phyloP scores from a whole-genome alignment of 2,329 filamentous ascomycete species.

The Exophiala oligosperma region DNA sequence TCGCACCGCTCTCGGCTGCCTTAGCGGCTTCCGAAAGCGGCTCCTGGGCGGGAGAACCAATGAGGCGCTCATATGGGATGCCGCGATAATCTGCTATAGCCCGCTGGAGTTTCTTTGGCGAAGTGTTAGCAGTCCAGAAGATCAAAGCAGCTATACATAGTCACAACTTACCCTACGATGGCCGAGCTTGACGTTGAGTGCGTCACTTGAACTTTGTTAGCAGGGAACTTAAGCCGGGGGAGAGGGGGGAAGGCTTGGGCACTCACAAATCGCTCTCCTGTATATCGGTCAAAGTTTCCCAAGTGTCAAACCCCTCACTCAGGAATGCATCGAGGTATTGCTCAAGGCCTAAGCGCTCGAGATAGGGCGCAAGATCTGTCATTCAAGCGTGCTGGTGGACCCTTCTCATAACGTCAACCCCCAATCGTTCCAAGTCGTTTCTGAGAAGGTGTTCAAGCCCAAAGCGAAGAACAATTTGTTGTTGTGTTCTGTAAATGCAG shows the following conservation, averaged over 20 bases:
- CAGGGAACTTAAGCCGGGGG: not conserved
- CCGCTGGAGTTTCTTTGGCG: slow-evolving; percentile 71
- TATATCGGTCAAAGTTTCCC: slow-evolving; percentile 81
- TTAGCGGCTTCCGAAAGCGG: slow-evolving; percentile 37
- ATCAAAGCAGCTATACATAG: not conserved
- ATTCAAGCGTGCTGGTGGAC: slow-evolving; percentile 41
- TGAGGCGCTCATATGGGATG: slow-evolving; percentile 51
- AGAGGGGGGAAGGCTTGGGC: too few species aligned
- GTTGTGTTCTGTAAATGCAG: too few species aligned
- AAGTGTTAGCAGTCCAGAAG: slow-evolving; percentile 8
- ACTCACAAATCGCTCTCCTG: slow-evolving; percentile 78
- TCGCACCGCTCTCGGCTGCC: slow-evolving; percentile 37
- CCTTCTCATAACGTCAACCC: too few species aligned
- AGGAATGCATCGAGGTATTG: slow-evolving; percentile 74
- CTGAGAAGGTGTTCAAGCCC: too few species aligned
- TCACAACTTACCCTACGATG: slow-evolving; percentile 67
- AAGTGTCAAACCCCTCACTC: slow-evolving; percentile 80
- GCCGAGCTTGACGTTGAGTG: slow-evolving; percentile 74
- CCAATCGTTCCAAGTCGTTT: too few species aligned
- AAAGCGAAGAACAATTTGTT: too few species aligned
- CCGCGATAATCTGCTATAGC: slow-evolving; percentile 75
- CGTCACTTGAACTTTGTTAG: slow-evolving; percentile 54
- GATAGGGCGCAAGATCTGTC: slow-evolving; percentile 65
- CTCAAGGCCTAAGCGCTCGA: slow-evolving; percentile 74
- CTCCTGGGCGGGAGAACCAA: slow-evolving; percentile 36